A percentile compares a stretch with the other conserved stretches of the same genome.
phyloP scores from a whole-genome alignment of 306 rosid genomes.

The Argentina anserina region DNA sequence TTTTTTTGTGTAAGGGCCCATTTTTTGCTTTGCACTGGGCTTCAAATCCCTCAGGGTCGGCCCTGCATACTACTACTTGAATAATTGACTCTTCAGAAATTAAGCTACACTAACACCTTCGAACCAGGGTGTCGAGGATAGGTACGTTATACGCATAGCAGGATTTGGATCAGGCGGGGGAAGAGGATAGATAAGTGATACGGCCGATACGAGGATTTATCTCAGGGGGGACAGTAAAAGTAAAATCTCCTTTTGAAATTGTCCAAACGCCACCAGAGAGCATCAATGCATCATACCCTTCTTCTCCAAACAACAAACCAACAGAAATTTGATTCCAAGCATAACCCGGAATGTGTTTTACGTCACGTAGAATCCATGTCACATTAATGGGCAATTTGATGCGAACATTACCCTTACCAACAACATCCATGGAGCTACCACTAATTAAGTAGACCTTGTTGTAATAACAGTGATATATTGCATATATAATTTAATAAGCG shows the following conservation, averaged over 20 bases:
- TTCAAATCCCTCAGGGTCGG: too few species aligned
- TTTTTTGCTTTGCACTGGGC: too few species aligned
- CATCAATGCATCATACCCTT: background rate
- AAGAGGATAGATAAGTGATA: too few species aligned
- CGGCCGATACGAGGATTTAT: background rate
- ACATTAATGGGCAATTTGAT: background rate
- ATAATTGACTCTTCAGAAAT: too few species aligned
- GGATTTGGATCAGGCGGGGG: too few species aligned
- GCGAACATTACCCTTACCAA: slow-evolving; percentile 1
- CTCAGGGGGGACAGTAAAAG: background rate
- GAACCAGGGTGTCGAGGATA: too few species aligned
- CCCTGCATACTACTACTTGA: too few species aligned
- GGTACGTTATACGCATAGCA: too few species aligned
- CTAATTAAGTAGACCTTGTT: background rate
- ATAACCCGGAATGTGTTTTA: background rate
- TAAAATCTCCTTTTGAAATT: background rate
- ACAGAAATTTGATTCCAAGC: background rate
- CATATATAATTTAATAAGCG: too few species aligned
- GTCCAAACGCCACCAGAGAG: background rate
- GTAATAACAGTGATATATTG: too few species aligned
- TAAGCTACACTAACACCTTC: too few species aligned
- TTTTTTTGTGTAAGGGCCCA: too few species aligned
- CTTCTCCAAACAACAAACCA: background rate
- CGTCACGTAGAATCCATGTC: background rate
- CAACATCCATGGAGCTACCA: background rate